Evolutionary conservation across 2,329 filamentous ascomycete genomes (phyloP).

Genomic region (Colletotrichum somersetense): DNA sequence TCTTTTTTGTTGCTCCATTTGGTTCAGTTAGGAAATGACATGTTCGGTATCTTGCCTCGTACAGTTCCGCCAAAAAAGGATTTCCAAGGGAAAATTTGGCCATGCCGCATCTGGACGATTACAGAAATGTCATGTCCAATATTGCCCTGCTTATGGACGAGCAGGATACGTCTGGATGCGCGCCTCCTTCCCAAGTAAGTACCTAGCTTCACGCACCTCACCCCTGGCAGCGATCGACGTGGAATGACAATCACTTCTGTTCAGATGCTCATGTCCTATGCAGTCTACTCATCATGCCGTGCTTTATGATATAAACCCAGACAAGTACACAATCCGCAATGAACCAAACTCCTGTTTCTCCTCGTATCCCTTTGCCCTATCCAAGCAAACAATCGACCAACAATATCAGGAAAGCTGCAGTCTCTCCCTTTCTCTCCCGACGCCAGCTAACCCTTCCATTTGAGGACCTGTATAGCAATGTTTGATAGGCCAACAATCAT

Average conservation of each 20-base stretch:
- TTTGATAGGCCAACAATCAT: conserved; percentile 18
- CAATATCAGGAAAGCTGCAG: not conserved
- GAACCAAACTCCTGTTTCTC: conserved; percentile 17
- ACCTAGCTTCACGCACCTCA: not conserved
- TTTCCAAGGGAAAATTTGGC: not conserved
- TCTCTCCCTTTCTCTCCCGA: not conserved
- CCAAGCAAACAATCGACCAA: conserved; percentile 14
- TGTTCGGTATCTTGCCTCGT: not conserved
- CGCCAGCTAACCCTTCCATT: conserved; percentile 1
- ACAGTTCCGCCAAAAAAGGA: not conserved
- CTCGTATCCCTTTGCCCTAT: not conserved
- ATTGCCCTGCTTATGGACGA: not conserved
- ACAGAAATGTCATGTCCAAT: not conserved
- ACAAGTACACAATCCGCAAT: conserved; percentile 4
- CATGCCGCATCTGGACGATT: not conserved
- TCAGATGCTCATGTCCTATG: conserved; percentile 2
- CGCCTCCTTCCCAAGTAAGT: not conserved
- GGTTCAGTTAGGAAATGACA: not conserved
- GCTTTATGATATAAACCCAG: not conserved
- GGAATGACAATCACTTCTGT: not conserved
- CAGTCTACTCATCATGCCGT: conserved; percentile 22
- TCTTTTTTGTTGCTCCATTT: not conserved
- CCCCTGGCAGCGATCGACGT: not conserved
- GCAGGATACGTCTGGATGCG: not conserved
- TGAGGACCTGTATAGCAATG: conserved; percentile 1